phyloP scores from a whole-genome alignment of 768 basidiomycete genomes.

The Clavulina sp. region DNA sequence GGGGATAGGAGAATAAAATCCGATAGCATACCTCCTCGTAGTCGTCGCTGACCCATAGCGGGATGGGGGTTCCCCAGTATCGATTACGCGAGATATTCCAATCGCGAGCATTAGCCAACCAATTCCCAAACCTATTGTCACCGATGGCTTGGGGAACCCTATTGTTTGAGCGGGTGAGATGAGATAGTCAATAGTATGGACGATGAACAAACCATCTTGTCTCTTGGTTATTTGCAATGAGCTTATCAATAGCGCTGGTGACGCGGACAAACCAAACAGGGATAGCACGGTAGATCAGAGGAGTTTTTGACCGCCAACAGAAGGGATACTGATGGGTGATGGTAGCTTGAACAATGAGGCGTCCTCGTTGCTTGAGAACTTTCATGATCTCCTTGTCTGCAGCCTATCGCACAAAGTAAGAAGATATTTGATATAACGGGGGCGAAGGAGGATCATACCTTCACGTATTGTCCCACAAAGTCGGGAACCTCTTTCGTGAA shows the following conservation, averaged over 20 bases:
- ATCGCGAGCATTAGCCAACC: constrained; percentile 95
- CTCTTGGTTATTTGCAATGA: constrained; percentile 76
- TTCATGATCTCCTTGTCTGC: constrained; percentile 94
- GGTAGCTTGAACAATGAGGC: constrained; percentile 74
- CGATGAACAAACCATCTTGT: constrained; percentile 56
- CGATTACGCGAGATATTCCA: constrained; percentile 99
- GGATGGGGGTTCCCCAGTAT: constrained; percentile 97
- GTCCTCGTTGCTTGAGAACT: constrained; percentile 66
- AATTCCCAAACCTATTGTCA: constrained; percentile 87
- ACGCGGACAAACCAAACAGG: constrained; percentile 94
- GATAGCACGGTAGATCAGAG: constrained; percentile 88
- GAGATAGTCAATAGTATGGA: neutral
- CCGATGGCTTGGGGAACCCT: constrained; percentile 89
- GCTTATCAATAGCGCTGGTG: constrained; percentile 62
- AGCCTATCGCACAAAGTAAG: constrained; percentile 27
- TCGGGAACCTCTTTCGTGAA: constrained; percentile 86
- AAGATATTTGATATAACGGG: neutral
- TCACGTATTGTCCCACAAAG: constrained; percentile 75
- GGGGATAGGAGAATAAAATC: neutral
- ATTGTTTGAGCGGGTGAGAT: constrained; percentile 6
- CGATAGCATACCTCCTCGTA: constrained; percentile 49
- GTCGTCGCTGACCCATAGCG: constrained; percentile 91
- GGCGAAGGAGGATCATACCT: no score
- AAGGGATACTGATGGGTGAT: constrained; percentile 86
- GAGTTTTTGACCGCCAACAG: constrained; percentile 98